These are phyloP conservation scores for Sporothrix brunneoviolacea DNA, from an alignment of 2,329 filamentous ascomycete species.

Conservation along the genomic window DNA sequence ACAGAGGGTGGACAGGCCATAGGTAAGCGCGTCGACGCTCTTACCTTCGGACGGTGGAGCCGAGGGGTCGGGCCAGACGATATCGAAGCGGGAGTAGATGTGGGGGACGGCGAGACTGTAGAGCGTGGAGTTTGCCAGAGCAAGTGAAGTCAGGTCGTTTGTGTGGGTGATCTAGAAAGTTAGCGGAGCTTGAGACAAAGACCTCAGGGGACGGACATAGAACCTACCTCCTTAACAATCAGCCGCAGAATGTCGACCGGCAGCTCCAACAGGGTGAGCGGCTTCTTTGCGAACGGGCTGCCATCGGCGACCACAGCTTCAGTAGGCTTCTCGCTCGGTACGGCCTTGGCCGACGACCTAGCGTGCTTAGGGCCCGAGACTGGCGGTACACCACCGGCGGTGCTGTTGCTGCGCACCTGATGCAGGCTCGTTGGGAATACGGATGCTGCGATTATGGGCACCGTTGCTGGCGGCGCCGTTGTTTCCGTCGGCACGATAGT, in stretches of 20 bases:
- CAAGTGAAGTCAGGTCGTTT: slow-evolving; percentile 73
- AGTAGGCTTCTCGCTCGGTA: slow-evolving; percentile 48
- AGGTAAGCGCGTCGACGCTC: slow-evolving; percentile 76
- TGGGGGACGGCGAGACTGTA: slow-evolving; percentile 68
- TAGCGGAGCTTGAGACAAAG: neutral
- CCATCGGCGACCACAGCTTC: slow-evolving; percentile 54
- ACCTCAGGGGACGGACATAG: neutral
- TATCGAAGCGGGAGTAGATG: slow-evolving; percentile 81
- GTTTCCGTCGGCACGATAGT: neutral
- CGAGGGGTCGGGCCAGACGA: slow-evolving; percentile 74
- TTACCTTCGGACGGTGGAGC: slow-evolving; percentile 58
- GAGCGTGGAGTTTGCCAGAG: slow-evolving; percentile 69
- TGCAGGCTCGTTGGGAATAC: neutral
- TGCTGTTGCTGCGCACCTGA: slow-evolving; percentile 5
- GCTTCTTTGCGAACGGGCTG: slow-evolving; percentile 46
- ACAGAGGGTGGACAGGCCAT: slow-evolving; percentile 72
- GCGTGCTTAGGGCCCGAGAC: slow-evolving; percentile 2
- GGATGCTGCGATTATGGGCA: neutral
- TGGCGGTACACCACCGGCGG: neutral
- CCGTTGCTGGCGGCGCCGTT: neutral
- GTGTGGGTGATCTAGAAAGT: slow-evolving; percentile 62
- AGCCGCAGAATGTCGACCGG: slow-evolving; percentile 72
- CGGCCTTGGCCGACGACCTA: slow-evolving; percentile 16
- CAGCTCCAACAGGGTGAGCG: slow-evolving; percentile 63
- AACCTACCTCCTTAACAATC: slow-evolving; percentile 67